Evolutionary conservation across 345 rosid species (phyloP).

Genomic region (Populus ilicifolia): DNA sequence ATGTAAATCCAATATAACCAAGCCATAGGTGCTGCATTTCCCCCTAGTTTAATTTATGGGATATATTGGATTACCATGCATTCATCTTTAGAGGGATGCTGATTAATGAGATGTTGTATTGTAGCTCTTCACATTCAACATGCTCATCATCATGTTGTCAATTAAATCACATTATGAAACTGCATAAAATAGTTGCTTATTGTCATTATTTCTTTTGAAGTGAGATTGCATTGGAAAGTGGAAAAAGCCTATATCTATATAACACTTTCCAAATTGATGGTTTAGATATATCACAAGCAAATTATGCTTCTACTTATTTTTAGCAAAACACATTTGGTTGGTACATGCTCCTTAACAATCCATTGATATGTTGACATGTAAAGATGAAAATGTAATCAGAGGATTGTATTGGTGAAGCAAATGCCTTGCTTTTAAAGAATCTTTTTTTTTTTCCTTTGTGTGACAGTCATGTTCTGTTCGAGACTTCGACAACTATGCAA

Average conservation of each 20-base stretch:
- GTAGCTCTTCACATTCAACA: not conserved
- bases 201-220: not conserved
- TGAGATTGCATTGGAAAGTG: not conserved
- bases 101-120: not conserved
- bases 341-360: not conserved
- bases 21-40: too few species aligned
- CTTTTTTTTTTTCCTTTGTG: constrained; percentile 3
- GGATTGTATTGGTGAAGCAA: not conserved
- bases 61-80: too few species aligned
- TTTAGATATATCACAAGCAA: too few species aligned
- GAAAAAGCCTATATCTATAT: too few species aligned
- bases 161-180: not conserved
- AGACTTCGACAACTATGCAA: constrained; percentile 31
- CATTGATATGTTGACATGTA: not conserved
- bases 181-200: not conserved
- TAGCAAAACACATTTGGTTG: not conserved
- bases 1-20: too few species aligned
- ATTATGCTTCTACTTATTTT: not conserved
- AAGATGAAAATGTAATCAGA: not conserved
- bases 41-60: too few species aligned
- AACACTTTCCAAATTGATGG: too few species aligned
- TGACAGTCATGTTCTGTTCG: constrained; percentile 31
- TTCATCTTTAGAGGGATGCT: not conserved
- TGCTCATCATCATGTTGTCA: not conserved
- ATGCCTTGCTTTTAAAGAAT: not conserved